phyloP scores from a whole-genome alignment of 2,329 filamentous ascomycete species.

The Westerdykella aurantiaca region DNA sequence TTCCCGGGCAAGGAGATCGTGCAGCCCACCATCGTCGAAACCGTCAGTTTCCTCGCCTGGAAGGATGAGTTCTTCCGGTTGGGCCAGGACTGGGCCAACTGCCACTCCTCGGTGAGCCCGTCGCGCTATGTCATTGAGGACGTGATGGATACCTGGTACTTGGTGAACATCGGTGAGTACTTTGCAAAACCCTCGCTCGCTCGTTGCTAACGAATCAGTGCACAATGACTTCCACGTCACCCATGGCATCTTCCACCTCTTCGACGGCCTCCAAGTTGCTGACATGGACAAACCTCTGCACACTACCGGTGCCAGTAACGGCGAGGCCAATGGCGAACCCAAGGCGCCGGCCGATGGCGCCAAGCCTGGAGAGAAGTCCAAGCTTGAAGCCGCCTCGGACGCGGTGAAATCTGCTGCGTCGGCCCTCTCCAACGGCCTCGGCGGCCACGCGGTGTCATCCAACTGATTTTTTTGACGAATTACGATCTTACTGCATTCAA shows the following conservation, averaged over 20 bases:
- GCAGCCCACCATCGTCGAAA: conserved; percentile 99
- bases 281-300: conserved; percentile 51
- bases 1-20: conserved; percentile 99
- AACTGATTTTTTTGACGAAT: conserved; percentile 15
- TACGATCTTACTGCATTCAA: conserved; percentile 30
- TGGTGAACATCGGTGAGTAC: conserved; percentile 83
- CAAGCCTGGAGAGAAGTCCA: conserved; percentile 12
- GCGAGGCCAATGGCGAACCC: conserved; percentile 1
- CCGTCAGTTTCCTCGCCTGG: conserved; percentile 95
- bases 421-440: conserved; percentile 28
- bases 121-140: conserved; percentile 74
- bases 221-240: conserved; percentile 95
- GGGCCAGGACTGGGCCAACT: conserved; percentile 89
- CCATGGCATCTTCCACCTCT: conserved; percentile 75
- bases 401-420: conserved; percentile 24
- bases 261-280: conserved; percentile 68
- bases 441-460: conserved; percentile 16
- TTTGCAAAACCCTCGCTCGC: not conserved
- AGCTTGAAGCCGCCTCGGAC: conserved; percentile 15
- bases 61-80: conserved; percentile 95
- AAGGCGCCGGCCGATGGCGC: conserved; percentile 5
- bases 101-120: conserved; percentile 69
- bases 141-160: conserved; percentile 85
- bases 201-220: conserved; percentile 48
- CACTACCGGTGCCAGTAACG: conserved; percentile 9